Percentiles rank a stretch among this genome's conserved stretches.
phyloP scores from a whole-genome alignment of 129 eudicot genomes.

The Arctium minus region DNA sequence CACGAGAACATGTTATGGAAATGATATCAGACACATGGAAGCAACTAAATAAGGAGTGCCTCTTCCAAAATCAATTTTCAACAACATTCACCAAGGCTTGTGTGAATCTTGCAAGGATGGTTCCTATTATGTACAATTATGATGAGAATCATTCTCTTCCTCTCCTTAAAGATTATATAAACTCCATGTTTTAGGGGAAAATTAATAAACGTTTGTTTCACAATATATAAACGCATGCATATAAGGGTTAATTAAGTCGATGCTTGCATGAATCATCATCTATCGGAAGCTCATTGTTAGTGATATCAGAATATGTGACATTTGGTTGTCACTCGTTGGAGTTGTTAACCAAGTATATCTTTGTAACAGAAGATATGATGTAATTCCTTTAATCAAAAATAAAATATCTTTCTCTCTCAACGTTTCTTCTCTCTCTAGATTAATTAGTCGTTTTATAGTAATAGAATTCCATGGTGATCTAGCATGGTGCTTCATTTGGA shows the following conservation, averaged over 20 bases:
- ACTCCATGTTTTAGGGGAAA: too few relatives aligned
- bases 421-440: neutral
- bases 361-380: neutral
- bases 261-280: too few relatives aligned
- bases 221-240: too few relatives aligned
- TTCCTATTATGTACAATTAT: conserved; percentile 52
- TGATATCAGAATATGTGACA: too few relatives aligned
- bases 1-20: conserved; percentile 33
- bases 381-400: neutral
- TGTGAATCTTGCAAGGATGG: conserved; percentile 55
- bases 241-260: too few relatives aligned
- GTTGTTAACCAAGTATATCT: neutral
- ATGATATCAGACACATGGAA: conserved; percentile 56
- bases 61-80: conserved; percentile 26
- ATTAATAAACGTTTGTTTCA: too few relatives aligned
- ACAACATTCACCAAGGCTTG: conserved; percentile 35
- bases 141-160: conserved; percentile 54
- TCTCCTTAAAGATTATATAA: conserved; percentile 33
- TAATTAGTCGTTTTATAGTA: too few relatives aligned
- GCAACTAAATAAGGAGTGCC: conserved; percentile 39
- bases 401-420: neutral
- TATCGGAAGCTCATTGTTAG: too few relatives aligned
- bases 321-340: neutral
- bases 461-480: too few relatives aligned
- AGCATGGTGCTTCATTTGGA: too few relatives aligned